Percentiles rank a stretch among this genome's conserved stretches.
phyloP scores from a whole-genome alignment of 495 filamentous ascomycete species.

The Lophium mytilinum region DNA sequence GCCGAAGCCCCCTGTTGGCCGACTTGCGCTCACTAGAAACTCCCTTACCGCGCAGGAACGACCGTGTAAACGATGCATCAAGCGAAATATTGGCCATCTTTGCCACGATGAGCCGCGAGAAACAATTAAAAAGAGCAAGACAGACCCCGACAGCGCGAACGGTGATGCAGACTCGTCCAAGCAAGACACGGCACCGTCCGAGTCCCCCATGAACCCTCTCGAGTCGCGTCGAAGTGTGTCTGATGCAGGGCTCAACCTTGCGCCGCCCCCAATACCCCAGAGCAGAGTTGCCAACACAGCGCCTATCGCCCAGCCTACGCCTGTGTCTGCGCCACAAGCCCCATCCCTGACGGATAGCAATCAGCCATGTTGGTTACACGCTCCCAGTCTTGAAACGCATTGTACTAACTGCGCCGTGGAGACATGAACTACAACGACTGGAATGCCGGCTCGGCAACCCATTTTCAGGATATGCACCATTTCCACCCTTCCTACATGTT shows the following conservation, averaged over 20 bases:
- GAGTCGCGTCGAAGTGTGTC: slow-evolving; percentile 15
- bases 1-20: background rate
- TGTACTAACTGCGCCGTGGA: slow-evolving; percentile 28
- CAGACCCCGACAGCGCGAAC: slow-evolving; percentile 52
- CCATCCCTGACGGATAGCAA: slow-evolving; percentile 40
- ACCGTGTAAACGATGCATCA: slow-evolving; percentile 95
- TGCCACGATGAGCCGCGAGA: slow-evolving; percentile 97
- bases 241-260: slow-evolving; percentile 26
- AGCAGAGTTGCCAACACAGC: slow-evolving; percentile 25
- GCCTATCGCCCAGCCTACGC: slow-evolving; percentile 36
- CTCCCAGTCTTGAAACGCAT: slow-evolving; percentile 4
- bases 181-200: slow-evolving; percentile 17
- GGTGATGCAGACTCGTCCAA: slow-evolving; percentile 39
- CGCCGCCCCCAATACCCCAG: slow-evolving; percentile 22
- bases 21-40: slow-evolving; percentile 10
- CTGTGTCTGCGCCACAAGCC: slow-evolving; percentile 37
- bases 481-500: slow-evolving; percentile 95
- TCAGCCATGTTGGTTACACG: slow-evolving; percentile 64
- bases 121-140: slow-evolving; percentile 62
- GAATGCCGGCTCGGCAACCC: slow-evolving; percentile 63
- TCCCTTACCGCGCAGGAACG: slow-evolving; percentile 60
- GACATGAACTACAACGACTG: slow-evolving; percentile 61
- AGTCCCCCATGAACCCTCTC: slow-evolving; percentile 15
- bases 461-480: slow-evolving; percentile 88
- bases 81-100: slow-evolving; percentile 96